Evolutionary conservation across 2,329 filamentous ascomycete genomes (phyloP).

Genomic region (Epichloe aotearoae): DNA sequence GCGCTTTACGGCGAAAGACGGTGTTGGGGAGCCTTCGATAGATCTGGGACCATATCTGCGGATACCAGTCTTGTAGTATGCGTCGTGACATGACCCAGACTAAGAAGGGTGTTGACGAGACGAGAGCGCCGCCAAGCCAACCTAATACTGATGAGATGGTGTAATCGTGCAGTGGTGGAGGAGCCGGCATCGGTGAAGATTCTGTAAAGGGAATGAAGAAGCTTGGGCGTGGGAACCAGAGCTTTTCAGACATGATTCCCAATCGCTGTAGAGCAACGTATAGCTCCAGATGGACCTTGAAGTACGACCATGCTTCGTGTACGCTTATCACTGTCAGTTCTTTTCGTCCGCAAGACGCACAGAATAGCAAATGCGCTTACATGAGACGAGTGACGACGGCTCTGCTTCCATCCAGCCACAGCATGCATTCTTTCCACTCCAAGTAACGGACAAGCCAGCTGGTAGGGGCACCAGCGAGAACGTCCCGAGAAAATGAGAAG

Average conservation of each 20-base stretch:
- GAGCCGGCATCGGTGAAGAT: conserved; percentile 35
- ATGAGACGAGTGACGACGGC: conserved; percentile 10
- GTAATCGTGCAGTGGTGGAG: conserved; percentile 27
- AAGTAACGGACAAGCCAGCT: conserved; percentile 17
- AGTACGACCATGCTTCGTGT: conserved; percentile 25
- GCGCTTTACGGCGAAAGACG: conserved; percentile 14
- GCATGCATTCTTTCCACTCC: conserved; percentile 13
- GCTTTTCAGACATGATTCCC: conserved; percentile 29
- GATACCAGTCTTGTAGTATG: conserved; percentile 23
- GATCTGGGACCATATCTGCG: conserved; percentile 25
- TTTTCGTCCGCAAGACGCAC: background rate
- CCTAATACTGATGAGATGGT: conserved; percentile 23
- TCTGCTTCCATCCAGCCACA: conserved; percentile 14
- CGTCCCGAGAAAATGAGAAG: conserved; percentile 17
- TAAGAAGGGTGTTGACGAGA: conserved; percentile 34
- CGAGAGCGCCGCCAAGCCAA: conserved; percentile 29
- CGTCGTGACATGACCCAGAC: conserved; percentile 31
- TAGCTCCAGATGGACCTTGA: conserved; percentile 37
- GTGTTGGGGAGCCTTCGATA: conserved; percentile 28
- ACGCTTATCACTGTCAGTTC: conserved; percentile 13
- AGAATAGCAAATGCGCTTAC: conserved; percentile 11
- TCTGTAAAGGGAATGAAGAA: conserved; percentile 44
- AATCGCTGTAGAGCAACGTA: conserved; percentile 40
- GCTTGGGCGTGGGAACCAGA: conserved; percentile 28
- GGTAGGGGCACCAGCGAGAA: conserved; percentile 21